A percentile compares a stretch with the other conserved stretches of the same genome.
These are phyloP conservation scores for Aspergillus vadensis DNA, from an alignment of 2,329 filamentous ascomycete genomes.

Conservation along the genomic window DNA sequence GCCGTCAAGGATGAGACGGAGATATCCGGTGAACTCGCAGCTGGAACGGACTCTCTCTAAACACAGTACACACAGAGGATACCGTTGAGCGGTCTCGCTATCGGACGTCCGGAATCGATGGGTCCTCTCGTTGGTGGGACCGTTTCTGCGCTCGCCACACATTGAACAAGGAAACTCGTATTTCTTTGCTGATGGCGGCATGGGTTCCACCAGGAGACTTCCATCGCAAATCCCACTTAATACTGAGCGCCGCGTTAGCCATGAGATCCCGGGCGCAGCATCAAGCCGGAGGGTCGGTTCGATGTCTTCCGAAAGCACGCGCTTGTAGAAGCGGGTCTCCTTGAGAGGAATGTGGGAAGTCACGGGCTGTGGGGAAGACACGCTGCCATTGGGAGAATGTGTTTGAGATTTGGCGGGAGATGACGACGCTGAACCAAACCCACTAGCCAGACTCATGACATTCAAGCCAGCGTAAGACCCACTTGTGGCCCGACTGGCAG, in stretches of 20 bases:
- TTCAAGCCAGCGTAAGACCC: conserved; percentile 68
- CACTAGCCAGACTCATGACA: conserved; percentile 56
- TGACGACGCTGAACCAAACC: conserved; percentile 62
- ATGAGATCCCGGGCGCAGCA: conserved; percentile 84
- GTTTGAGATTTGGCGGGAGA: conserved; percentile 60
- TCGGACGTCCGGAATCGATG: conserved; percentile 90
- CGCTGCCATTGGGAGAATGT: conserved; percentile 52
- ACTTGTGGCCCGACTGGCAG: conserved; percentile 69
- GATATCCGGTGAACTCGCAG: conserved; percentile 89
- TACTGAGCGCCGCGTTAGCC: conserved; percentile 85
- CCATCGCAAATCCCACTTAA: conserved; percentile 81
- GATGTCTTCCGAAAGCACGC: conserved; percentile 83
- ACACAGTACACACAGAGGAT: conserved; percentile 88
- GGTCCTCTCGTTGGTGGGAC: conserved; percentile 70
- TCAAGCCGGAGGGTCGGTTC: conserved; percentile 92
- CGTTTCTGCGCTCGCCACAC: conserved; percentile 80
- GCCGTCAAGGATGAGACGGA: conserved; percentile 88
- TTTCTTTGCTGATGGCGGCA: conserved; percentile 60
- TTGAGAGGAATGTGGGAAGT: conserved; percentile 64
- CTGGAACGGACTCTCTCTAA: conserved; percentile 79
- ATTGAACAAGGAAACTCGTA: conserved; percentile 72
- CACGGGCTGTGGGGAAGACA: conserved; percentile 46
- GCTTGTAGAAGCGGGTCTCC: conserved; percentile 93
- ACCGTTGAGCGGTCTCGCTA: conserved; percentile 80
- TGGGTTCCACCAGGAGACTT: conserved; percentile 84